Conservation (phyloP, 306 rosid species). For the Cucurbita maxima region DNA sequence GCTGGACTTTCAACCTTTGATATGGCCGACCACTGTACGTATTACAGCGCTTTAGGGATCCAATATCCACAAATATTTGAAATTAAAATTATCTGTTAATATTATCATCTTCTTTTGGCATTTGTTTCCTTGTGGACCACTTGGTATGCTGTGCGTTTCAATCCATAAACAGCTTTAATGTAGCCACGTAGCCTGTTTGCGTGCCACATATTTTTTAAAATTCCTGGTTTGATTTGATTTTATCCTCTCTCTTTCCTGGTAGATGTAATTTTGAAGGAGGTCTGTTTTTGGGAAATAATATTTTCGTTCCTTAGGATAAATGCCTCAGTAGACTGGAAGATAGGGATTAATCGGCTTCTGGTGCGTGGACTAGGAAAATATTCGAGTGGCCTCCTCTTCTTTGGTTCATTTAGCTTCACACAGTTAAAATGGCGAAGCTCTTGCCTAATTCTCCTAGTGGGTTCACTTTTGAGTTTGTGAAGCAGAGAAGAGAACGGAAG, state of each 20-base stretch:
- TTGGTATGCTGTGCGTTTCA: background rate
- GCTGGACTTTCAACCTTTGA: slow-evolving; percentile 78
- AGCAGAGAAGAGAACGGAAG: slow-evolving; percentile 14
- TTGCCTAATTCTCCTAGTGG: slow-evolving; percentile 19
- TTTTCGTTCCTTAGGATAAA: background rate
- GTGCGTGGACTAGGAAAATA: background rate
- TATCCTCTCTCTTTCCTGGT: background rate
- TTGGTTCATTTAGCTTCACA: background rate
- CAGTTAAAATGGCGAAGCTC: slow-evolving; percentile 35
- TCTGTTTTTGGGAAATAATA: background rate
- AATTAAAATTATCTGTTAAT: background rate
- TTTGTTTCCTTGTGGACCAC: background rate
- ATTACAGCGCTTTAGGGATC: background rate
- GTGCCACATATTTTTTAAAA: background rate
- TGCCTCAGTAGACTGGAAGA: background rate
- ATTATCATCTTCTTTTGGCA: background rate
- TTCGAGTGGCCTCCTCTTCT: background rate
- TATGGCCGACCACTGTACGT: slow-evolving; percentile 88
- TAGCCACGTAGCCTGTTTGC: background rate
- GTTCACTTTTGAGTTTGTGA: slow-evolving; percentile 14
- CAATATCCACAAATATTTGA: background rate
- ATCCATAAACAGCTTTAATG: background rate
- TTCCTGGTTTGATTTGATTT: background rate
- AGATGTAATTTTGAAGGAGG: background rate
- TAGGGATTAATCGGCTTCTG: background rate